Base-by-base conservation (phyloP, 1,139 yeast genomes). In the Sugiyamaella pinicola region DNA sequence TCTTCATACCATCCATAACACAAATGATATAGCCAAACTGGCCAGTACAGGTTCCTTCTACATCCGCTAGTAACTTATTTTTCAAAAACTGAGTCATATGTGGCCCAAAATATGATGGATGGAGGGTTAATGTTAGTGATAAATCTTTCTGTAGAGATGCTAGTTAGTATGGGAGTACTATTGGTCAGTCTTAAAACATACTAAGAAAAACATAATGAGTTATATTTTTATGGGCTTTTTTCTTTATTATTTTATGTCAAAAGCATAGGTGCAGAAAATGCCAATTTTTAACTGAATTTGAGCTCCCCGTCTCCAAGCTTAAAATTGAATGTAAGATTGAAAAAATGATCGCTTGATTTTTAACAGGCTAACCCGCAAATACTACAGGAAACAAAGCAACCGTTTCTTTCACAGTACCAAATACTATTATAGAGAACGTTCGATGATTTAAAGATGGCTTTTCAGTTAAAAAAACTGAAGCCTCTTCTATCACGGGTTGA, bases 21-120 rank as follows among this genome's bases (percentile, higher is more conserved):
- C 98, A 93, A 55, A 93, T 87, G 63, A 93, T 93, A 71, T 93
- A 93, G 6, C 99, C 99, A 73, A 93, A 93, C 70, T 93, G 96
- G 63, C 99, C 99, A 1, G 99, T 90, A 74, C 99, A 95, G 1
- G 98, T 90, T 18, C 99, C 99, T 72, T 93, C 99, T 46, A 95
- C 99, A 66, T 93, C 99, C 61, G 89, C 90, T 56, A 95, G 78
- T 60, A 93, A 78, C 70, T 91, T 91, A 67, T 90, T 88, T 67
- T 95, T 83, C 62, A 93, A 78, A 68, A 84, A 91, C 66, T 89
- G 95, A 71, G 88, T 90, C 98, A 93, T 93, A 64, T 91, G 95
- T 3, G 99, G 97, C 1, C 99, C 99, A 67, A 91, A 93, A 70
- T 84, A 93, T 43, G 98, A 90, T 54, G 99, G 99, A 71, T 93